Evolutionary conservation across 2,329 filamentous ascomycete genomes (phyloP).

Genomic region (Dactylellina haptotyla): DNA sequence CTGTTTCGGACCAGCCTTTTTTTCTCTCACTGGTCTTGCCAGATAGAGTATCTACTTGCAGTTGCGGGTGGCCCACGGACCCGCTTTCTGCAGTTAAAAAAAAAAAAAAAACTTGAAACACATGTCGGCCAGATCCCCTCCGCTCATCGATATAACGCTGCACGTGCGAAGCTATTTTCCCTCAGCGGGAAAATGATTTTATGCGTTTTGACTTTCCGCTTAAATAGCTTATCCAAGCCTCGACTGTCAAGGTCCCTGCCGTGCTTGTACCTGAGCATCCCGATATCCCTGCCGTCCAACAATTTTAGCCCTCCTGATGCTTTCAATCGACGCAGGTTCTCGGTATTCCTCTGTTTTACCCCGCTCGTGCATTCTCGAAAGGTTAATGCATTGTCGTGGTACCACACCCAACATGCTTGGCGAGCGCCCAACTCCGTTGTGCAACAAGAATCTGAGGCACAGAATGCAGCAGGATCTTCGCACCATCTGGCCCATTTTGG

Average conservation of each 20-base stretch:
- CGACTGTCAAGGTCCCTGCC: no score
- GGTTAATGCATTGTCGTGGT: no score
- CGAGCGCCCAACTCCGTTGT: background rate
- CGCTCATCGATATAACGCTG: background rate
- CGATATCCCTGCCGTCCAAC: no score
- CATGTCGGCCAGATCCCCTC: background rate
- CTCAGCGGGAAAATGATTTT: no score
- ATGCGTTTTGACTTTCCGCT: no score
- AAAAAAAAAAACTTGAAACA: constrained; percentile 29
- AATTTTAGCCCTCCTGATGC: no score
- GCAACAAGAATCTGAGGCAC: background rate
- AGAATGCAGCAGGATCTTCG: background rate
- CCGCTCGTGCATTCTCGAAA: no score
- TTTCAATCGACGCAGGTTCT: no score
- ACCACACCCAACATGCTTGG: background rate
- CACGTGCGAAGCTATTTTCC: no score
- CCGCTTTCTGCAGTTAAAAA: background rate
- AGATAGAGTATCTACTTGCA: constrained; percentile 23
- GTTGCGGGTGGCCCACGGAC: background rate
- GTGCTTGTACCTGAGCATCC: no score
- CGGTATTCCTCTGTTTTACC: no score
- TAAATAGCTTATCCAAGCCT: no score
- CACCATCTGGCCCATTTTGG: background rate
- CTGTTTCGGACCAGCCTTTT: constrained; percentile 16
- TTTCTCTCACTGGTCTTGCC: constrained; percentile 38